phyloP scores from a whole-genome alignment of 139 green algal genomes.

The Micractinium conductrix region DNA sequence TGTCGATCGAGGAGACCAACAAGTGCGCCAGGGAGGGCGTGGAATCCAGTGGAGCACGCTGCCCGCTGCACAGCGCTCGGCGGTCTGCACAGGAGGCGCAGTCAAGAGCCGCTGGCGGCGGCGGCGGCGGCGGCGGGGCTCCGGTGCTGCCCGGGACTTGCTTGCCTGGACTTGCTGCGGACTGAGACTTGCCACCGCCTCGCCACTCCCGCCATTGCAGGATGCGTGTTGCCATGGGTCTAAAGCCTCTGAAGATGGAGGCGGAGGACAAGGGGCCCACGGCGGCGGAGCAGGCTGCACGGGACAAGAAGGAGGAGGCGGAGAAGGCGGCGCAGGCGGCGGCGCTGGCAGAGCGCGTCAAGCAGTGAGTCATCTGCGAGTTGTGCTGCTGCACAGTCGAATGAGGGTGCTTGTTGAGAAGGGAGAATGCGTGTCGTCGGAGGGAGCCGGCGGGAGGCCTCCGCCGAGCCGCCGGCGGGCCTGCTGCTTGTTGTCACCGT shows the following conservation, averaged over 20 bases:
- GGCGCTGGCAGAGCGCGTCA: slow-evolving; percentile 49
- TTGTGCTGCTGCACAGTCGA: too few species aligned
- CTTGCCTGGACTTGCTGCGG: neutral
- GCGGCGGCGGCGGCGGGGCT: neutral
- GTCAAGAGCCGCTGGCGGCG: neutral
- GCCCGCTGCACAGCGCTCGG: neutral
- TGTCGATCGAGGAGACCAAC: slow-evolving; percentile 88
- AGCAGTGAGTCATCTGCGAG: slow-evolving; percentile 41
- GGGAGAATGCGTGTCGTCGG: too few species aligned
- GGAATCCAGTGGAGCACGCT: too few species aligned
- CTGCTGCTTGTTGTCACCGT: neutral
- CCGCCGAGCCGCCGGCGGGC: too few species aligned
- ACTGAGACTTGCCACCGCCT: neutral
- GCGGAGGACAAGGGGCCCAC: slow-evolving; percentile 2
- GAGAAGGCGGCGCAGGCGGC: slow-evolving; percentile 51
- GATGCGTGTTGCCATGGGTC: slow-evolving; percentile 71
- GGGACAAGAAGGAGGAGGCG: slow-evolving; percentile 31
- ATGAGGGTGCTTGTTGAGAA: too few species aligned
- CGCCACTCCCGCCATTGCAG: slow-evolving; percentile 41
- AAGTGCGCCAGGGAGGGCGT: too few species aligned
- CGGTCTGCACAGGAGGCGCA: neutral
- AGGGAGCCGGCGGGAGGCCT: too few species aligned
- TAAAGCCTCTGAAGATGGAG: slow-evolving; percentile 70
- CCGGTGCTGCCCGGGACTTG: neutral
- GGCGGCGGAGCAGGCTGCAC: slow-evolving; percentile 40